Evolutionary conservation across 495 filamentous ascomycete species (phyloP).

Genomic region (Cairneyella variabilis): DNA sequence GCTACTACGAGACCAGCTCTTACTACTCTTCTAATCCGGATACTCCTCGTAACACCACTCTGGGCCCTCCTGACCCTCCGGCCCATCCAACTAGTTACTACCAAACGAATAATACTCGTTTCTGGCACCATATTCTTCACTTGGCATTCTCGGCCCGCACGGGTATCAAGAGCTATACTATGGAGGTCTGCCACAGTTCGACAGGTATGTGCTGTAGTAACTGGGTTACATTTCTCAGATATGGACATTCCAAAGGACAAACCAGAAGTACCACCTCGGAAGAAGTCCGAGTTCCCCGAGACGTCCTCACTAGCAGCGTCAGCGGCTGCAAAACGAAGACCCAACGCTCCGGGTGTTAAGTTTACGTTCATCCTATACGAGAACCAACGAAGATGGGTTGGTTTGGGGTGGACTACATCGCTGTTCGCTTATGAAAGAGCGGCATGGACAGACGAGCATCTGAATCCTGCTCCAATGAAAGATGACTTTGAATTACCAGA

Average conservation of each 20-base stretch:
- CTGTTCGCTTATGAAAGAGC: conserved; percentile 84
- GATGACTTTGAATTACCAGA: conserved; percentile 85
- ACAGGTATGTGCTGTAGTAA: conserved; percentile 59
- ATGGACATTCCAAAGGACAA: conserved; percentile 1
- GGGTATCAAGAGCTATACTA: conserved; percentile 80
- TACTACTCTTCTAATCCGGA: conserved; percentile 83
- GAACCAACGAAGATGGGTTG: conserved; percentile 94
- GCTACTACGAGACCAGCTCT: conserved; percentile 91
- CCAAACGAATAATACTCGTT: conserved; percentile 72
- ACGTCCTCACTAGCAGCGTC: conserved; percentile 44
- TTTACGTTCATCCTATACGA: conserved; percentile 97
- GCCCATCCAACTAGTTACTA: conserved; percentile 81
- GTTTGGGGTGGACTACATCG: conserved; percentile 89
- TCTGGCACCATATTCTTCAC: conserved; percentile 79
- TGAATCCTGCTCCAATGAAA: conserved; percentile 72
- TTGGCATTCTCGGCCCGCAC: conserved; percentile 85
- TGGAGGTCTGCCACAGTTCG: conserved; percentile 83
- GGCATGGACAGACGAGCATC: conserved; percentile 94
- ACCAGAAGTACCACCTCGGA: conserved; percentile 27
- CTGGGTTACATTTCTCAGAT: conserved; percentile 68
- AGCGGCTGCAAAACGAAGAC: conserved; percentile 38
- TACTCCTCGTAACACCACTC: conserved; percentile 78
- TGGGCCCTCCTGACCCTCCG: conserved; percentile 78
- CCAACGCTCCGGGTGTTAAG: conserved; percentile 68
- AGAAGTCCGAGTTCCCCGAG: conserved; percentile 38